phyloP scores from a whole-genome alignment of 208 protist species.

The Polymyxa betae region DNA sequence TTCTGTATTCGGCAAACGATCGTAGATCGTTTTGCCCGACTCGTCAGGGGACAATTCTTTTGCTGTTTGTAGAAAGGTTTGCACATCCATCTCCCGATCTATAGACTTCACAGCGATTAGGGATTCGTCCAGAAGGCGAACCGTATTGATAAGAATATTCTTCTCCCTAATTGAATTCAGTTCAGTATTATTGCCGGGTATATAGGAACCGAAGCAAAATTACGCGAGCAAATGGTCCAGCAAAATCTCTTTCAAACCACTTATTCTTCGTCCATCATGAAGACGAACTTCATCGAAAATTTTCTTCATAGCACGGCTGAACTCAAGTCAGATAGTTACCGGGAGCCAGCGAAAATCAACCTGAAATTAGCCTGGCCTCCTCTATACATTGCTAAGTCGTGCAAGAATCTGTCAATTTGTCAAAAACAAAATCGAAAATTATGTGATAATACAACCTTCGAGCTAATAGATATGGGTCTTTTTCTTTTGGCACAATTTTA shows the following conservation, averaged over 20 bases:
- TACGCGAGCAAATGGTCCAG: constrained; percentile 39
- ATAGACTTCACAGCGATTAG: not conserved
- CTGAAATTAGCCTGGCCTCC: constrained; percentile 15
- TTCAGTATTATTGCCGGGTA: not conserved
- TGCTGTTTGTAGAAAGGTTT: not conserved
- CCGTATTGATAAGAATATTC: not conserved
- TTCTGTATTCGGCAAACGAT: constrained; percentile 4
- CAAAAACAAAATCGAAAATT: not conserved
- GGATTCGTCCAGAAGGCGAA: constrained; percentile 29
- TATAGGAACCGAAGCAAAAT: not conserved
- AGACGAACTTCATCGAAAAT: constrained; percentile 43
- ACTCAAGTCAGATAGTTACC: not conserved
- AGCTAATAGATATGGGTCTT: constrained; percentile 34
- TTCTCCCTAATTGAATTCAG: not conserved
- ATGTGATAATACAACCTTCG: not conserved
- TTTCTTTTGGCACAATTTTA: not conserved
- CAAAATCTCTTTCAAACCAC: constrained; percentile 38
- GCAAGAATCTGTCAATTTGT: not conserved
- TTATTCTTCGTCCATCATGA: constrained; percentile 13
- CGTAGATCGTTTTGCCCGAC: constrained; percentile 4
- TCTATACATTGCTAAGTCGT: constrained; percentile 13
- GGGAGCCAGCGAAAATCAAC: not conserved
- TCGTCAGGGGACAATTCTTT: constrained; percentile 32
- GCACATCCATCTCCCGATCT: constrained; percentile 9
- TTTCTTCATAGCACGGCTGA: constrained; percentile 46